Base-by-base conservation (phyloP, 179 eudicot species). In the Camellia oleifera region DNA sequence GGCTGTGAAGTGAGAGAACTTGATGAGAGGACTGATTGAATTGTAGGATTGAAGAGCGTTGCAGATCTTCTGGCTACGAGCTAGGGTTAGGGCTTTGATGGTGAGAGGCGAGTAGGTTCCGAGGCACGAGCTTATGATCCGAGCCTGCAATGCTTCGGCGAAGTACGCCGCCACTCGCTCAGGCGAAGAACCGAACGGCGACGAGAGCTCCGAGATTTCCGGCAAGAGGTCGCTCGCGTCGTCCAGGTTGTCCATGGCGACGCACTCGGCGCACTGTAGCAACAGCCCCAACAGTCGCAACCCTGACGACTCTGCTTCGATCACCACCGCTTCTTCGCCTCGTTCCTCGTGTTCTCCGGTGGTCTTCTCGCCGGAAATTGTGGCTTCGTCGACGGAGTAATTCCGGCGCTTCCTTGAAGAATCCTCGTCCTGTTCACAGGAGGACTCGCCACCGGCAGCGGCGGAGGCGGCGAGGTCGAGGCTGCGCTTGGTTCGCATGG, bases 1-100 rank as follows among this genome's bases (percentile, higher is more conserved):
- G 3, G 92, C 86, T 0, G 92, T 90, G 79, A 88, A 90, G 85
- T 90, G 92, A 1, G 91, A 88, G 88, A 90, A 90, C 53, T 90
- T 90, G 10, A 90, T 66, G 4, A 88, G 46, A 8, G 91, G 91
- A 9, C 86, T 79, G 65, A 88, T 75, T 17, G 87, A 80, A 26
- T 90, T 90, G 87, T 77, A 90, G 48, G 87, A 77, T 40, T 88
- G 92, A 5, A 90, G 54, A 7, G 88, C 87, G 44, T 85, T 79
- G 83, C 83, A 87, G 77, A 88, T 81, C 61, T 44, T 72, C 6
- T 67, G 83, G 74, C 81, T 57, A n/a, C 82, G 86, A 6, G 82
- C 0, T 12, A 81, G 77, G 7, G 82, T 69, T 26, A 83, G 64
- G 69, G 82, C 12, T 53, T 74, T 53, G 72, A 72, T 72, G 18